Evolutionary conservation across 2,329 filamentous ascomycete genomes (phyloP), one percentile per base, ranked within the genome.

Genomic region (Aspergillus caelatus): DNA sequence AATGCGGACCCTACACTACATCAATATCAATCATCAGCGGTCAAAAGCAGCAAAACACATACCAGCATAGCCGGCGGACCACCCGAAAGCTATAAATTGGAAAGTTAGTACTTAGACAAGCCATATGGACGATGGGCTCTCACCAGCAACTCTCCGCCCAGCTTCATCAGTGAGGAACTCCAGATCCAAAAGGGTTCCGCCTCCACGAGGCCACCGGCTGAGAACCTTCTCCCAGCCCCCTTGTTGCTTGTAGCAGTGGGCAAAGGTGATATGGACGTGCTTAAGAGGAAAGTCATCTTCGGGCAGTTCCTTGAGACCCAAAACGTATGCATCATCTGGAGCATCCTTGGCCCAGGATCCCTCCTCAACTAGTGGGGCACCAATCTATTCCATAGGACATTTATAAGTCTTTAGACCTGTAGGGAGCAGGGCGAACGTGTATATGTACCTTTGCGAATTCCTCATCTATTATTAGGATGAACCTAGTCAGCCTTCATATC

Each of bases 131-230:
- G 34, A 21, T 52, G 4, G 3, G 14, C 14, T 50, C 73, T 66
- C 64, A 77, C 75, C 77, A 67, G 78, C 79, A 62, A 80, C 78
- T 65, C 79, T 74, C 86, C 91, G 84, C 43, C 91, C 91, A 34
- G 81, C 84, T 67, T 89, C 86, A 69, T 96, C 90, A 45, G 87
- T 86, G 43, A 97, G 83, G 77, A 97, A 97, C 76, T 97, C 94
- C 43, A 97, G 85, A 73, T 97, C 94, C 63, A 93, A 87, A 16
- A 97, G 86, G 0, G 87, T 89, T 69, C 92, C 92, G 60, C 88
- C 88, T 62, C 92, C 93, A 28, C 88, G 85, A 32, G 91, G 86
- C 78, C 93, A 97, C 61, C 94, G 86, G 62, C 88, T 84, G n/a
- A 97, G 87, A 7, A 93, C 91, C 48, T 86, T 85, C 62, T 92